Base-by-base conservation (phyloP, 129 eudicot species). In the Silybum marianum region DNA sequence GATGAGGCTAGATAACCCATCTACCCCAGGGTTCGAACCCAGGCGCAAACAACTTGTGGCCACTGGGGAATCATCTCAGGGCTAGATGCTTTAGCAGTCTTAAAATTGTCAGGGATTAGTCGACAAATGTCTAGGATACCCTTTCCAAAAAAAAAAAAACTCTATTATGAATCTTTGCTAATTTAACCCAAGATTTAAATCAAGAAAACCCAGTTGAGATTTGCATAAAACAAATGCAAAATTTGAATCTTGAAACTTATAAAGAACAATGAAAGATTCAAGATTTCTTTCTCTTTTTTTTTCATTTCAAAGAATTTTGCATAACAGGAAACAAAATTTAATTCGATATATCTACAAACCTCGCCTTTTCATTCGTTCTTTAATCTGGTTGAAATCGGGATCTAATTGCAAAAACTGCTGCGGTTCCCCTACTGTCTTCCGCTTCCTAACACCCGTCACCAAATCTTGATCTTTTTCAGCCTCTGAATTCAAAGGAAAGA, bases 401-500 rank as follows among this genome's bases (percentile, higher is more conserved):
- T 87, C 85, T 68, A 83, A 77, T 69, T 84, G 88, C 85, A 81
- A 83, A 82, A 85, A 89, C 79, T 78, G 40, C 32, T 73, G 88
- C 34, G 80, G 67, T 69, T 76, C 83, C 3, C 65, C 89, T 80
- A 82, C 87, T 23, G 67, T 68, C 79, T 91, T 91, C 32, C 97
- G 91, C 78, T 92, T 92, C 84, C 90, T 88, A 87, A 78, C 71
- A 83, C 76, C 89, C 26, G 82, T 78, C 39, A 73, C 87, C 83
- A 44, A 82, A 71, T 58, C 81, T 76, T 69, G 88, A 82, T 25
- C 82, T 73, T 85, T 89, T 76, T 76, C 85, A 86, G 77, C 76
- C 76, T 86, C 86, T 39, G 81, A 70, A 80, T 83, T 83, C 71
- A 83, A 32, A 24, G 96, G 92, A 81, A 94, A 92, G 63, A 94